Evolutionary conservation across 1,139 yeast genomes (phyloP).

Genomic region (Yamadazyma songkhlaensis): DNA sequence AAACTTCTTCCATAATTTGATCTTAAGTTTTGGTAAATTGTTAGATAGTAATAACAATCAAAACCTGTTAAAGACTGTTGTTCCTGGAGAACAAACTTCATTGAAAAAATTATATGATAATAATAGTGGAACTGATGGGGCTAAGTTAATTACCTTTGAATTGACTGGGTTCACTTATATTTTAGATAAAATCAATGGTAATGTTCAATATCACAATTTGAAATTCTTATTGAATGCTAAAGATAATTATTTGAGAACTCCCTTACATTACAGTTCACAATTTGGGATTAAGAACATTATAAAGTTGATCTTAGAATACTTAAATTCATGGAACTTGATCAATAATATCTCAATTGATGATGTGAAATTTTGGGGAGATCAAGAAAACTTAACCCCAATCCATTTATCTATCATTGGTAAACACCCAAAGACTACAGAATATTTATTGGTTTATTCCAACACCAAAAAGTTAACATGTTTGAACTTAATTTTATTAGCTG

Average conservation of each 20-base stretch:
- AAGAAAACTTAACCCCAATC: slow-evolving; percentile 77
- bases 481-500: slow-evolving; percentile 63
- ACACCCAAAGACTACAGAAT: slow-evolving; percentile 74
- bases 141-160: slow-evolving; percentile 19
- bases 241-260: slow-evolving; percentile 80
- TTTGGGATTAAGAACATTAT: slow-evolving; percentile 74
- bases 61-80: slow-evolving; percentile 13
- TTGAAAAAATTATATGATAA: slow-evolving; percentile 29
- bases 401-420: slow-evolving; percentile 81
- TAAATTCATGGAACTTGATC: slow-evolving; percentile 28
- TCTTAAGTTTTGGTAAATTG: slow-evolving; percentile 70
- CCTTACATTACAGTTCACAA: slow-evolving; percentile 87
- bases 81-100: slow-evolving; percentile 38
- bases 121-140: slow-evolving; percentile 64
- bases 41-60: slow-evolving; percentile 20
- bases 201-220: slow-evolving; percentile 12
- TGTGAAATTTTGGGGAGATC: slow-evolving; percentile 70
- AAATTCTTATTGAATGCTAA: slow-evolving; percentile 58
- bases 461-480: slow-evolving; percentile 39
- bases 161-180: slow-evolving; percentile 23
- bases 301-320: slow-evolving; percentile 50
- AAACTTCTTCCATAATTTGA: slow-evolving; percentile 80
- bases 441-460: slow-evolving; percentile 49
- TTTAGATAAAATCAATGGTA: slow-evolving; percentile 40
- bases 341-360: slow-evolving; percentile 57